A percentile compares a stretch with the other conserved stretches of the same genome.
These are phyloP conservation scores for Fusarium penzigii DNA, from an alignment of 2,329 filamentous ascomycete species.

Conservation along the genomic window DNA sequence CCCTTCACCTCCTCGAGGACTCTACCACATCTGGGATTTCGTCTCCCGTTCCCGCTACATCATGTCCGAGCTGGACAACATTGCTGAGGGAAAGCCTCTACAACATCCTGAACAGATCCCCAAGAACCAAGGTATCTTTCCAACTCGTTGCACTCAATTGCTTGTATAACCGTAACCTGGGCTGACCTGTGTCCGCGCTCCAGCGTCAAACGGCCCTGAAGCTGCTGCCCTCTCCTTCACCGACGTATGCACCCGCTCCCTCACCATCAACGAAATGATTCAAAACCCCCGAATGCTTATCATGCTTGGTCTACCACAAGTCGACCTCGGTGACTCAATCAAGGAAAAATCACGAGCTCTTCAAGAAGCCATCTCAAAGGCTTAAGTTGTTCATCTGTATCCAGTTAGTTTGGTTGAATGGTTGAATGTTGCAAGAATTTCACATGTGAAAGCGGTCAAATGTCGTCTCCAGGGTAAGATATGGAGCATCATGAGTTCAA, in stretches of 20 bases:
- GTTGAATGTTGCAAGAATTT: neutral
- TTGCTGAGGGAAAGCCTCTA: slow-evolving; percentile 34
- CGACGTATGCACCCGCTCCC: slow-evolving; percentile 34
- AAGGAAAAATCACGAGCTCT: slow-evolving; percentile 29
- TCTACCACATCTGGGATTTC: slow-evolving; percentile 45
- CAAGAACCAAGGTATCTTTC: slow-evolving; percentile 19
- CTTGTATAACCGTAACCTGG: neutral
- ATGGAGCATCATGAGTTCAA: neutral
- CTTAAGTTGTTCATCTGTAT: slow-evolving; percentile 12
- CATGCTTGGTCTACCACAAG: slow-evolving; percentile 34
- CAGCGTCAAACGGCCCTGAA: slow-evolving; percentile 10
- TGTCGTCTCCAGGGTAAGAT: too few relatives aligned
- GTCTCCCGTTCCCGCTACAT: slow-evolving; percentile 43
- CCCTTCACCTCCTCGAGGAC: slow-evolving; percentile 29
- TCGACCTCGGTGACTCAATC: slow-evolving; percentile 33
- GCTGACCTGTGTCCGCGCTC: neutral
- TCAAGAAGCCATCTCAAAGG: slow-evolving; percentile 18
- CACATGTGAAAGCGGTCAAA: neutral
- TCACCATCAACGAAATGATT: slow-evolving; percentile 36
- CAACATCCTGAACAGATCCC: slow-evolving; percentile 39
- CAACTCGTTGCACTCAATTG: neutral
- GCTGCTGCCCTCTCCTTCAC: slow-evolving; percentile 29
- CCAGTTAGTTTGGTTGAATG: slow-evolving; percentile 10
- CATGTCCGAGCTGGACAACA: slow-evolving; percentile 42
- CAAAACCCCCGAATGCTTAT: slow-evolving; percentile 30